phyloP scores from a whole-genome alignment of 192 early-diverging fungal genomes.

The Dissophora globulifera region DNA sequence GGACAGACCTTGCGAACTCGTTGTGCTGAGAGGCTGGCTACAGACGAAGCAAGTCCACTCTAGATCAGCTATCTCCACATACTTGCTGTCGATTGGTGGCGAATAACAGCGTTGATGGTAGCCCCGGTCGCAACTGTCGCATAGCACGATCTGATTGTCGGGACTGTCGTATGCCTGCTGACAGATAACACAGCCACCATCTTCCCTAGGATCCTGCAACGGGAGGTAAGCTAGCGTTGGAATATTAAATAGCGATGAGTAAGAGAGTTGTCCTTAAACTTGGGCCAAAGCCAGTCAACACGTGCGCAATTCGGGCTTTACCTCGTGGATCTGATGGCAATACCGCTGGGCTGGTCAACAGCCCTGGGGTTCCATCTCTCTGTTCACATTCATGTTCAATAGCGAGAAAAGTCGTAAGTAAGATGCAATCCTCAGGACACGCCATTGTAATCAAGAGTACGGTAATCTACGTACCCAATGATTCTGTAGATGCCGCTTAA shows the following conservation, averaged over 20 bases:
- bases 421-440: background rate
- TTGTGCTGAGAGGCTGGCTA: conserved; percentile 8
- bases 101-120: conserved; percentile 53
- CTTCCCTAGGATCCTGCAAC: conserved; percentile 20
- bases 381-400: background rate
- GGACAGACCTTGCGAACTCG: conserved; percentile 21
- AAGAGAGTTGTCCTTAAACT: no score
- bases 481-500: conserved; percentile 30
- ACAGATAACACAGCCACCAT: conserved; percentile 34
- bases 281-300: no score
- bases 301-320: background rate
- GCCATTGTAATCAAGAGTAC: background rate
- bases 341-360: background rate
- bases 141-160: conserved; percentile 46
- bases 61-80: conserved; percentile 24
- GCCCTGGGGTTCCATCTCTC: background rate
- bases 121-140: conserved; percentile 49
- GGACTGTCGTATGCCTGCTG: background rate
- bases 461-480: conserved; percentile 16
- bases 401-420: background rate
- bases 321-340: conserved; percentile 16
- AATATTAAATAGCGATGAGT: background rate
- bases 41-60: conserved; percentile 45
- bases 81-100: conserved; percentile 43
- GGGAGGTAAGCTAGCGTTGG: conserved; percentile 6